Percentiles rank a stretch among this genome's conserved stretches.
Conservation (phyloP, 2,329 filamentous ascomycete genomes). For the Trichoderma arundinaceum region DNA sequence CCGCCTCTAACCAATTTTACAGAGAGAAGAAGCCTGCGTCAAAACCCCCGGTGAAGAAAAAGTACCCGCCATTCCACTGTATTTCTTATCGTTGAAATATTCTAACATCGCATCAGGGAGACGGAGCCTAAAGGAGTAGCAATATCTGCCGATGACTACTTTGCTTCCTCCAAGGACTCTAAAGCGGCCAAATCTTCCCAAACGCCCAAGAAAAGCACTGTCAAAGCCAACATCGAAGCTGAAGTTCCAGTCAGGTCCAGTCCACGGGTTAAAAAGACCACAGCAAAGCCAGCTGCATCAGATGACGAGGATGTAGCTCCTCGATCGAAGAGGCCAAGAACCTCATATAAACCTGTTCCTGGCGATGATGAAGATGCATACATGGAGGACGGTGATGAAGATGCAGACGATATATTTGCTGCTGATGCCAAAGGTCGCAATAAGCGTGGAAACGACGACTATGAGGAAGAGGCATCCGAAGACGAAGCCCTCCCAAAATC, state of each 20-base stretch:
- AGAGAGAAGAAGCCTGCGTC: slow-evolving; percentile 59
- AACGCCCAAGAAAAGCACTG: slow-evolving; percentile 49
- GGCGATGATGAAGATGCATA: slow-evolving; percentile 63
- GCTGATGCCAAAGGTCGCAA: slow-evolving; percentile 69
- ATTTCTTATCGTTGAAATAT: background rate
- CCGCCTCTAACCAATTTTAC: slow-evolving; percentile 22
- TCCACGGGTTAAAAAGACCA: slow-evolving; percentile 54
- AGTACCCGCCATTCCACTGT: slow-evolving; percentile 51
- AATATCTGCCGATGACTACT: slow-evolving; percentile 64
- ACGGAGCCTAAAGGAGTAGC: slow-evolving; percentile 55
- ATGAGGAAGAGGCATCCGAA: slow-evolving; percentile 75
- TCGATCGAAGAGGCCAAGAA: slow-evolving; percentile 51
- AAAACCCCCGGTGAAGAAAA: slow-evolving; percentile 60
- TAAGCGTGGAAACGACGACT: slow-evolving; percentile 75
- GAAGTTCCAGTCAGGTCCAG: slow-evolving; percentile 58
- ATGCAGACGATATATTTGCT: slow-evolving; percentile 83
- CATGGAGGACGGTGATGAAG: slow-evolving; percentile 70
- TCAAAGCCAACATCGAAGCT: slow-evolving; percentile 47
- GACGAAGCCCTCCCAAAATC: slow-evolving; percentile 68
- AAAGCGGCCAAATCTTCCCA: slow-evolving; percentile 47
- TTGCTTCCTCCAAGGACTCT: slow-evolving; percentile 53
- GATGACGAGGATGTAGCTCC: slow-evolving; percentile 39
- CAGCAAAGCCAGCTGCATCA: slow-evolving; percentile 40
- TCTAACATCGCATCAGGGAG: slow-evolving; percentile 41
- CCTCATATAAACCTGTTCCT: slow-evolving; percentile 49